These are phyloP conservation scores for Pseudocercospora ulei DNA, from an alignment of 2,329 filamentous ascomycete genomes.

Conservation along the genomic window DNA sequence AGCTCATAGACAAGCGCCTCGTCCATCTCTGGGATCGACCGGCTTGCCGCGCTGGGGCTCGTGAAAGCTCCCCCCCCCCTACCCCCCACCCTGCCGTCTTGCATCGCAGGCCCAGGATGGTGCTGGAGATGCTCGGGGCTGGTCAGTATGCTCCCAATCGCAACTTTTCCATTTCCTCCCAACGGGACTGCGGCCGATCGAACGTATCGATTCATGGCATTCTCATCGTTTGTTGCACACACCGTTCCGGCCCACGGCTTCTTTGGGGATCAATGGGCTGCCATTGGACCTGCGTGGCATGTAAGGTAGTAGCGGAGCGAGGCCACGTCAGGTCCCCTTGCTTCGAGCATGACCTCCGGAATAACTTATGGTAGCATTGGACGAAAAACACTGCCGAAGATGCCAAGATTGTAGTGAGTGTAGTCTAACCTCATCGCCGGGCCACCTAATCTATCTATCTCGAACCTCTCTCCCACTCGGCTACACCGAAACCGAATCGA, in stretches of 20 bases:
- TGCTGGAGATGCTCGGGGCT: constrained; percentile 27
- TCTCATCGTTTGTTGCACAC: constrained; percentile 13
- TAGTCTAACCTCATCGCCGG: constrained; percentile 1
- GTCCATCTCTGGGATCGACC: constrained; percentile 14
- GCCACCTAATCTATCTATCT: constrained; percentile 7
- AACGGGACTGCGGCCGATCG: constrained; percentile 15
- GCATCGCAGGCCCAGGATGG: constrained; percentile 19
- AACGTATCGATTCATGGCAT: constrained; percentile 13
- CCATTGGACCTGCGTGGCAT: neutral
- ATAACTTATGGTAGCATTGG: constrained; percentile 1
- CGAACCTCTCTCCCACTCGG: constrained; percentile 18
- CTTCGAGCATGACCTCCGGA: constrained; percentile 2
- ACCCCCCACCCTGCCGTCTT: constrained; percentile 21
- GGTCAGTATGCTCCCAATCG: constrained; percentile 8
- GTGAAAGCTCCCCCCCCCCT: no score
- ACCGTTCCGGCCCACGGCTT: constrained; percentile 11
- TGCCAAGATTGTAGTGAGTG: constrained; percentile 6
- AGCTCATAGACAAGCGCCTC: constrained; percentile 16
- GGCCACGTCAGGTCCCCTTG: constrained; percentile 5
- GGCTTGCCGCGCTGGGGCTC: constrained; percentile 22
- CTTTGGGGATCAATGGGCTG: constrained; percentile 1
- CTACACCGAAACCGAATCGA: constrained; percentile 18
- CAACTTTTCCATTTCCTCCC: constrained; percentile 17
- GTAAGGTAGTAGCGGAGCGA: constrained; percentile 3
- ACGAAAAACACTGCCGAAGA: constrained; percentile 1